Conservation (phyloP, 768 basidiomycete species). For the Suillus americanus region DNA sequence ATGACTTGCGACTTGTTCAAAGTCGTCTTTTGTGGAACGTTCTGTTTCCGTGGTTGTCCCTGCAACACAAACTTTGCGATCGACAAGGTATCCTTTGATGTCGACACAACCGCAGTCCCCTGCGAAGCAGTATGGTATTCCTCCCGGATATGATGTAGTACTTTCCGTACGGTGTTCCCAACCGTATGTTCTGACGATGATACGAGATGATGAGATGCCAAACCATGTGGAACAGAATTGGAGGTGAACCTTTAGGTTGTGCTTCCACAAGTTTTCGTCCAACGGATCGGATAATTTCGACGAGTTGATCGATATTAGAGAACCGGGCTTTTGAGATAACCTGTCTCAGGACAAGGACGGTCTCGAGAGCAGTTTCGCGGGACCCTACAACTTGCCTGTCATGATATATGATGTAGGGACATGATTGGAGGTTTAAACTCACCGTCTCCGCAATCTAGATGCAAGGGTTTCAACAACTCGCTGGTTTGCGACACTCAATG, state of each 20-base stretch:
- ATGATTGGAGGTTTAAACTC: conserved; percentile 29
- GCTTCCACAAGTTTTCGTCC: conserved; percentile 84
- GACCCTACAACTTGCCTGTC: conserved; percentile 90
- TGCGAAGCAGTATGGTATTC: conserved; percentile 84
- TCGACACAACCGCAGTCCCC: conserved; percentile 39
- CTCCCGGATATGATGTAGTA: conserved; percentile 92
- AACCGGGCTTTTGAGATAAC: conserved; percentile 88
- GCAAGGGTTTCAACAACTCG: conserved; percentile 69
- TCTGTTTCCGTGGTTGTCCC: conserved; percentile 64
- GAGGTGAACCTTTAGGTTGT: conserved; percentile 83
- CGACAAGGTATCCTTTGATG: conserved; percentile 52
- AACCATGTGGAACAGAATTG: conserved; percentile 9
- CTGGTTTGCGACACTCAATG: conserved; percentile 41
- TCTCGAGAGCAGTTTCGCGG: conserved; percentile 85
- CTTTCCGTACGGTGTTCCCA: conserved; percentile 91
- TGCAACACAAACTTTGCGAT: conserved; percentile 83
- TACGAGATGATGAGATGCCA: conserved; percentile 7
- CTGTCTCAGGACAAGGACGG: conserved; percentile 82
- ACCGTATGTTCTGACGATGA: conserved; percentile 78
- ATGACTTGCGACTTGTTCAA: conserved; percentile 51
- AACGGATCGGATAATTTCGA: conserved; percentile 73
- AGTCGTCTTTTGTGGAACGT: conserved; percentile 34
- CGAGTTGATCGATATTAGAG: conserved; percentile 81
- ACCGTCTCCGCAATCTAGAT: conserved; percentile 72
- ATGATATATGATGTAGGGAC: conserved; percentile 15